Conservation (phyloP, 306 rosid species). For the Dryas octopetala region DNA sequence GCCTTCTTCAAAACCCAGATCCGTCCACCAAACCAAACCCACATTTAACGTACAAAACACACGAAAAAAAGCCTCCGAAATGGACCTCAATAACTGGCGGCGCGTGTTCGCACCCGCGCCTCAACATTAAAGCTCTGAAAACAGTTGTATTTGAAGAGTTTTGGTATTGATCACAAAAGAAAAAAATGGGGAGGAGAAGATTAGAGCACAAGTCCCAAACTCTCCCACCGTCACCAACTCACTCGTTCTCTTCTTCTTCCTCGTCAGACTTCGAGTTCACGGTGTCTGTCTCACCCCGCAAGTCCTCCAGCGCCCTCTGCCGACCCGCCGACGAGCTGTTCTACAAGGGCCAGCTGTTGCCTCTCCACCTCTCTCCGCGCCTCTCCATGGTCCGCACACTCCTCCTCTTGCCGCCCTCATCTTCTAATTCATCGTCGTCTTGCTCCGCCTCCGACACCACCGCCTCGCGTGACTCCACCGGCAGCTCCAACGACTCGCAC, state of each 20-base stretch:
- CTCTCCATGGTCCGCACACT: conserved; percentile 81
- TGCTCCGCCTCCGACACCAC: conserved; percentile 50
- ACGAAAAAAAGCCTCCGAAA: neutral
- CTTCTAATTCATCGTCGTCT: conserved; percentile 32
- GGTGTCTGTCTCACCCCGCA: conserved; percentile 67
- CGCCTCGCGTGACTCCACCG: conserved; percentile 79
- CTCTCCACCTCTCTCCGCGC: conserved; percentile 78
- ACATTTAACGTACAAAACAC: conserved; percentile 7
- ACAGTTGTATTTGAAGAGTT: too few species aligned
- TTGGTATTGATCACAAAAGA: too few species aligned
- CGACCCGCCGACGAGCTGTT: conserved; percentile 94
- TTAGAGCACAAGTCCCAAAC: conserved; percentile 46
- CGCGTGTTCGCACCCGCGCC: too few species aligned
- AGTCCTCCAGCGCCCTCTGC: conserved; percentile 62
- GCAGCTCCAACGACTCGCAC: conserved; percentile 52
- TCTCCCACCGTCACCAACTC: conserved; percentile 72
- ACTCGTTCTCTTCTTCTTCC: conserved; percentile 73
- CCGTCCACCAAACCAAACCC: neutral
- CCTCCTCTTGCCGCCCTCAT: conserved; percentile 61
- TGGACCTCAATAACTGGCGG: neutral
- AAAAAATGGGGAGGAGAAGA: neutral
- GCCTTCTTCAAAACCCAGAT: neutral
- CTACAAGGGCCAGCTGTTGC: conserved; percentile 86
- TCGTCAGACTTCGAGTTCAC: conserved; percentile 92
- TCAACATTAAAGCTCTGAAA: too few species aligned